phyloP scores from a whole-genome alignment of 2,329 filamentous ascomycete species.

The Cryoendolithus antarcticus region DNA sequence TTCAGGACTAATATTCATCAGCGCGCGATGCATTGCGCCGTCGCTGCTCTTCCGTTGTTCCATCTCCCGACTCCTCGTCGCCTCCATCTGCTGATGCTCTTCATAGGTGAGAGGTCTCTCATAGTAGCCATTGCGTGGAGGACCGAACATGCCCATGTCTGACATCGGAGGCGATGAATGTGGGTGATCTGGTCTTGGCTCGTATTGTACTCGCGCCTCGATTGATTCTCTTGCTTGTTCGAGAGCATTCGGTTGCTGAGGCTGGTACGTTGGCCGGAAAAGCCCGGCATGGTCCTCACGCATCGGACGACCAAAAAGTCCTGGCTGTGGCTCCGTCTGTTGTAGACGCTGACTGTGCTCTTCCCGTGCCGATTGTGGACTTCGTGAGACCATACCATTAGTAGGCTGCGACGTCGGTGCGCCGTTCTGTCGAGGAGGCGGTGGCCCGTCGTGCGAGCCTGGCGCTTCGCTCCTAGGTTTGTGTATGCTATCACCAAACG shows the following conservation, averaged over 20 bases:
- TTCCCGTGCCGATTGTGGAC: no score
- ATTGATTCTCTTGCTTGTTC: slow-evolving; percentile 21
- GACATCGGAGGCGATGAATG: slow-evolving; percentile 15
- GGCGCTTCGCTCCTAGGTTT: slow-evolving; percentile 4
- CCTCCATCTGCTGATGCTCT: slow-evolving; percentile 34
- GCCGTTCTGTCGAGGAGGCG: slow-evolving; percentile 13
- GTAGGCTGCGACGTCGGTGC: slow-evolving; percentile 17
- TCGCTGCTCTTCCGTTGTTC: slow-evolving; percentile 19
- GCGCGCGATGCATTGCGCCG: slow-evolving; percentile 40
- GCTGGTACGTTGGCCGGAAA: slow-evolving; percentile 18
- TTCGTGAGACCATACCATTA: slow-evolving; percentile 15
- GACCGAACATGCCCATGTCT: slow-evolving; percentile 11
- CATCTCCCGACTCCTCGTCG: slow-evolving; percentile 23
- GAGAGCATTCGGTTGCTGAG: slow-evolving; percentile 12
- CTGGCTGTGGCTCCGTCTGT: background rate
- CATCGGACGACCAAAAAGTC: slow-evolving; percentile 14
- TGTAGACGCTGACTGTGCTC: background rate
- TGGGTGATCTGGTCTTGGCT: slow-evolving; percentile 17
- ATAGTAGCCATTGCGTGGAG: slow-evolving; percentile 18
- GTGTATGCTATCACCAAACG: slow-evolving; percentile 4
- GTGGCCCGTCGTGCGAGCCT: slow-evolving; percentile 8
- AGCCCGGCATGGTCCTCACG: slow-evolving; percentile 20
- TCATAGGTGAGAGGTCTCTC: slow-evolving; percentile 26
- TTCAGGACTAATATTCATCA: slow-evolving; percentile 61
- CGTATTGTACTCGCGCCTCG: slow-evolving; percentile 14